Evolutionary conservation across 305 asterid species (phyloP).

Genomic region (Fraxinus angustifolia): DNA sequence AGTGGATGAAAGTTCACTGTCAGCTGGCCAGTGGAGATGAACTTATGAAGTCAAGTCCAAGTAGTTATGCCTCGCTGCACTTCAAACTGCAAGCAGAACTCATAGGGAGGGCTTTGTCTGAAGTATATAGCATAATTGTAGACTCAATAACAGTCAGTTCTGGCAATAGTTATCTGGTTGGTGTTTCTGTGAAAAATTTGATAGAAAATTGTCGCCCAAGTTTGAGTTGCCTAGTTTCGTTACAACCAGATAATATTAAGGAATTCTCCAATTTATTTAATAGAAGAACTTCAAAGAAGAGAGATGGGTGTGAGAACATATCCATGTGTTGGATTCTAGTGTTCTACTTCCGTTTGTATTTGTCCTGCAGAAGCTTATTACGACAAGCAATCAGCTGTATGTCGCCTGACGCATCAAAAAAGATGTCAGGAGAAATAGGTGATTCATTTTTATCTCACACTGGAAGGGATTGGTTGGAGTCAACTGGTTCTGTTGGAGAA

Average conservation of each 20-base stretch:
- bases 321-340: conserved; percentile 56
- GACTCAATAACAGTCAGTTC: conserved; percentile 69
- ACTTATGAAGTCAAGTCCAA: conserved; percentile 27
- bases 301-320: conserved; percentile 32
- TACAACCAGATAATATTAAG: conserved; percentile 33
- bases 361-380: conserved; percentile 66
- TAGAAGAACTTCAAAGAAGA: conserved; percentile 37
- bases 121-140: conserved; percentile 59
- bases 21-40: conserved; percentile 36
- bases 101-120: conserved; percentile 68
- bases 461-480: conserved; percentile 72
- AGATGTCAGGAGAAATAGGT: conserved; percentile 55
- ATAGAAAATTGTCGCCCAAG: conserved; percentile 50
- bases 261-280: conserved; percentile 41
- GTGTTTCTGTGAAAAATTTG: conserved; percentile 57
- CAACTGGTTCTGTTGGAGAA: conserved; percentile 40
- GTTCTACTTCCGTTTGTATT: conserved; percentile 58
- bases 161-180: conserved; percentile 69
- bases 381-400: conserved; percentile 59
- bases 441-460: conserved; percentile 54
- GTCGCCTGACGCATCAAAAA: conserved; percentile 61
- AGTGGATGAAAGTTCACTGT: conserved; percentile 57
- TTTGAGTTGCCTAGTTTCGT: conserved; percentile 48
- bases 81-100: conserved; percentile 52
- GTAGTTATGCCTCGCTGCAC: conserved; percentile 25